phyloP scores from a whole-genome alignment of 768 basidiomycete genomes.

The Sistotremastrum suecicum region DNA sequence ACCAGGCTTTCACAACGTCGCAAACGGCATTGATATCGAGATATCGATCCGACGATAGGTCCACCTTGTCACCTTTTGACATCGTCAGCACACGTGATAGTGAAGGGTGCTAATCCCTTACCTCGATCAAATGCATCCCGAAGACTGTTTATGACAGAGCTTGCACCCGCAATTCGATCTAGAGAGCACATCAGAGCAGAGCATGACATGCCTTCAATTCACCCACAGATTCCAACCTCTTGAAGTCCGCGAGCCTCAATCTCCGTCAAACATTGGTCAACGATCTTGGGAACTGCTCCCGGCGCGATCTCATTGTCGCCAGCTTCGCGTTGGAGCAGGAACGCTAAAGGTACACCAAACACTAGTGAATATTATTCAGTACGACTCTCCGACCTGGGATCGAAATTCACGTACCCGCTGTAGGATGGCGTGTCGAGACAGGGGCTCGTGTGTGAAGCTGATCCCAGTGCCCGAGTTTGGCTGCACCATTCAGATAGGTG shows the following conservation, averaged over 20 bases:
- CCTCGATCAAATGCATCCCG: constrained; percentile 68
- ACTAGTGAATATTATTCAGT: constrained; percentile 23
- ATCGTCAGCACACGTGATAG: too few species aligned
- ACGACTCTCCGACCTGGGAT: not conserved
- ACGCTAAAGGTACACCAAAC: constrained; percentile 65
- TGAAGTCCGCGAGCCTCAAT: constrained; percentile 63
- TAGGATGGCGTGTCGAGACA: constrained; percentile 52
- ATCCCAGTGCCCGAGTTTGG: constrained; percentile 62
- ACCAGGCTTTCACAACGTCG: constrained; percentile 77
- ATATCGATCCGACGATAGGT: constrained; percentile 36
- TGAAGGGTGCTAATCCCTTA: constrained; percentile 11
- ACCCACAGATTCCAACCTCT: constrained; percentile 76
- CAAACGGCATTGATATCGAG: constrained; percentile 76
- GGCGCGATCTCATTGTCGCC: constrained; percentile 31
- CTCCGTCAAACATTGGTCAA: constrained; percentile 52
- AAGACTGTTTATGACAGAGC: constrained; percentile 49
- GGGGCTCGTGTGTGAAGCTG: constrained; percentile 52
- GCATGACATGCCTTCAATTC: not conserved
- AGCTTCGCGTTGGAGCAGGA: constrained; percentile 53
- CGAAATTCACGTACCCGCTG: constrained; percentile 39
- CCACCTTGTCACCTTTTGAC: constrained; percentile 25
- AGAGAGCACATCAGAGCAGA: not conserved
- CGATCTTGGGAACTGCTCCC: constrained; percentile 50
- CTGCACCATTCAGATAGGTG: constrained; percentile 65
- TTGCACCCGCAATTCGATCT: constrained; percentile 79